Percentiles rank a stretch among this genome's conserved stretches.
Conservation (phyloP, 805 yeast species). For the Debaryomyces castellii region DNA sequence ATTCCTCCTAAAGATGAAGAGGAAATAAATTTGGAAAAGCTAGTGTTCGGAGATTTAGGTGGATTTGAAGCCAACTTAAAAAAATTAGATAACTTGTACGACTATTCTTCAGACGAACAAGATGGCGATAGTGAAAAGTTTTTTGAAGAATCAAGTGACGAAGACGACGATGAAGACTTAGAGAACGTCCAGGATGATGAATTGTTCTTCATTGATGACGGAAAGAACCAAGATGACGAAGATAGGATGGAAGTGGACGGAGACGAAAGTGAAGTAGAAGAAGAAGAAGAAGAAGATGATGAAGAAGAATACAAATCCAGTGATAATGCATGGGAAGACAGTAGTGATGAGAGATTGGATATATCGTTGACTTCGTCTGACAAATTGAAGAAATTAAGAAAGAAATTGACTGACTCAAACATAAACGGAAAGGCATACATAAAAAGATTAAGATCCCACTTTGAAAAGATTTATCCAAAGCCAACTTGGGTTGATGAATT, state of each 20-base stretch:
- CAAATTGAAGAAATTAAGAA: conserved; percentile 70
- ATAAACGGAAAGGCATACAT: conserved; percentile 63
- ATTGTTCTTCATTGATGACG: conserved; percentile 43
- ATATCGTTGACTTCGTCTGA: conserved; percentile 62
- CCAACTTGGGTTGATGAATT: conserved; percentile 72
- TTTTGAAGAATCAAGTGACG: conserved; percentile 36
- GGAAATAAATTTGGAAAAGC: conserved; percentile 73
- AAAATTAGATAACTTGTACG: conserved; percentile 56
- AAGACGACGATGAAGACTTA: conserved; percentile 29
- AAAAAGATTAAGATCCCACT: conserved; percentile 68
- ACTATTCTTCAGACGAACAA: conserved; percentile 42
- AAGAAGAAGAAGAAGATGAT: conserved; percentile 31
- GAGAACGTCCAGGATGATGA: conserved; percentile 37
- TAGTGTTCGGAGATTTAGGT: conserved; percentile 86
- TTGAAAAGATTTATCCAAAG: conserved; percentile 69
- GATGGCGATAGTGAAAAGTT: conserved; percentile 25
- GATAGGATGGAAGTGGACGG: conserved; percentile 27
- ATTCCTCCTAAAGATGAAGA: conserved; percentile 80
- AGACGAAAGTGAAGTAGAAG: conserved; percentile 13
- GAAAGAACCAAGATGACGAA: conserved; percentile 20
- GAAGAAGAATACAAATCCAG: conserved; percentile 26
- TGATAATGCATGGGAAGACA: conserved; percentile 71
- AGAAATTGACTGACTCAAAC: conserved; percentile 49
- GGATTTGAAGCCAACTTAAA: conserved; percentile 69
- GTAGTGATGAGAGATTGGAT: conserved; percentile 78